Evolutionary conservation across 2,329 filamentous ascomycete genomes (phyloP).

Genomic region (Ramichloridium luteum): DNA sequence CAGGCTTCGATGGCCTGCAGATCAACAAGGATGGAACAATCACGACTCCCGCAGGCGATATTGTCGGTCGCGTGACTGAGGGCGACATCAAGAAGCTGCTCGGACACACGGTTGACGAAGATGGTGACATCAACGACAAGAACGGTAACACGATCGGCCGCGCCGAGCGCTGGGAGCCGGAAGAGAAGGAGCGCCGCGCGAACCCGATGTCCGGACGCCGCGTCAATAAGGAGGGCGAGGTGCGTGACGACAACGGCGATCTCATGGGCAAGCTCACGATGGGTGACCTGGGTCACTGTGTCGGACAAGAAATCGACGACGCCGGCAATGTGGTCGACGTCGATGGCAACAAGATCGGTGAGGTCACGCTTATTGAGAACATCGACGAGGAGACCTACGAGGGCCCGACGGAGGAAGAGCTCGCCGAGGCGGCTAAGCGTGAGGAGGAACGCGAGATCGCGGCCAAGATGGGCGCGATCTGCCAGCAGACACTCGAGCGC

Average conservation of each 20-base stretch:
- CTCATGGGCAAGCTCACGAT: constrained; percentile 38
- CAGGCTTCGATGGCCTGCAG: constrained; percentile 44
- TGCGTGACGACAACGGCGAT: constrained; percentile 40
- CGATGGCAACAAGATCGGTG: constrained; percentile 51
- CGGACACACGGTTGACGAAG: constrained; percentile 39
- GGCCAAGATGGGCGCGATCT: constrained; percentile 57
- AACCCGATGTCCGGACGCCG: constrained; percentile 47
- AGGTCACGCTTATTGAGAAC: constrained; percentile 50
- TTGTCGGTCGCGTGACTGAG: constrained; percentile 39
- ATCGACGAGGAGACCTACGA: constrained; percentile 41
- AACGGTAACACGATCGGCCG: constrained; percentile 42
- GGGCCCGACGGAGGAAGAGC: constrained; percentile 43
- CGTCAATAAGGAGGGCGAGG: constrained; percentile 43
- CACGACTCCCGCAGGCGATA: constrained; percentile 32
- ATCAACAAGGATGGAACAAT: constrained; percentile 48
- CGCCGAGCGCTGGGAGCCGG: constrained; percentile 41
- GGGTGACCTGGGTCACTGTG: constrained; percentile 40
- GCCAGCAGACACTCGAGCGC: constrained; percentile 69
- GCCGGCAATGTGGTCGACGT: constrained; percentile 41
- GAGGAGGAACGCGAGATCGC: constrained; percentile 65
- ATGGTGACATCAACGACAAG: constrained; percentile 42
- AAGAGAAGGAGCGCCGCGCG: constrained; percentile 42
- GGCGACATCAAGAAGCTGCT: constrained; percentile 40
- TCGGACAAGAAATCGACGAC: constrained; percentile 41
- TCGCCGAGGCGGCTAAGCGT: constrained; percentile 39